phyloP scores from a whole-genome alignment of 129 eudicot species.

The Centaurea solstitialis region DNA sequence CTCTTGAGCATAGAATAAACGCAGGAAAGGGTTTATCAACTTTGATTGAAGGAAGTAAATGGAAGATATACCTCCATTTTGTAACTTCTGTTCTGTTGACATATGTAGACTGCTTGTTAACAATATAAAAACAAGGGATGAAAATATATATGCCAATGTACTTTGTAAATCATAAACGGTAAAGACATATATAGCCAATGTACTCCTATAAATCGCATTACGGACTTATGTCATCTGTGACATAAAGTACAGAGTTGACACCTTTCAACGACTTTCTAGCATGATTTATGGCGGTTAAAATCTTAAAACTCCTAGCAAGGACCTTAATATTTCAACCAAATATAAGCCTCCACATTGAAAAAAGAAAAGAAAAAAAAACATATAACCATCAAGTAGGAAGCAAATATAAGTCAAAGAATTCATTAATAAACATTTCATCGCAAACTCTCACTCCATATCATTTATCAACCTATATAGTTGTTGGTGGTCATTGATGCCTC shows the following conservation, averaged over 20 bases:
- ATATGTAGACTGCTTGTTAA: background rate
- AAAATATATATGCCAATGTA: background rate
- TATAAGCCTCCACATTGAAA: background rate
- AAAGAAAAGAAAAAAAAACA: background rate
- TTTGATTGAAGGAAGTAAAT: background rate
- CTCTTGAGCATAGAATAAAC: background rate
- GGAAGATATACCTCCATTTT: constrained; percentile 2
- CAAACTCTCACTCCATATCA: background rate
- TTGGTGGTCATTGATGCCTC: background rate
- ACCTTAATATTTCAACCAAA: background rate
- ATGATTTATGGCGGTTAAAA: constrained; percentile 2
- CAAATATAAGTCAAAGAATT: background rate
- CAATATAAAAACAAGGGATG: background rate
- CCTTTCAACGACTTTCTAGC: background rate
- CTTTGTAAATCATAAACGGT: background rate
- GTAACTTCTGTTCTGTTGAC: background rate
- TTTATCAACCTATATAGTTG: background rate
- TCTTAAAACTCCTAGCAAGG: background rate
- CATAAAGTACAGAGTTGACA: background rate
- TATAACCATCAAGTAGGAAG: background rate
- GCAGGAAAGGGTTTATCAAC: background rate
- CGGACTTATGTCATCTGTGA: background rate
- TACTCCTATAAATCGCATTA: background rate
- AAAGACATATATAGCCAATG: background rate
- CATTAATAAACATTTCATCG: background rate